These are phyloP conservation scores for Eucalyptus decipiens DNA, from an alignment of 345 rosid genomes.

Conservation along the genomic window DNA sequence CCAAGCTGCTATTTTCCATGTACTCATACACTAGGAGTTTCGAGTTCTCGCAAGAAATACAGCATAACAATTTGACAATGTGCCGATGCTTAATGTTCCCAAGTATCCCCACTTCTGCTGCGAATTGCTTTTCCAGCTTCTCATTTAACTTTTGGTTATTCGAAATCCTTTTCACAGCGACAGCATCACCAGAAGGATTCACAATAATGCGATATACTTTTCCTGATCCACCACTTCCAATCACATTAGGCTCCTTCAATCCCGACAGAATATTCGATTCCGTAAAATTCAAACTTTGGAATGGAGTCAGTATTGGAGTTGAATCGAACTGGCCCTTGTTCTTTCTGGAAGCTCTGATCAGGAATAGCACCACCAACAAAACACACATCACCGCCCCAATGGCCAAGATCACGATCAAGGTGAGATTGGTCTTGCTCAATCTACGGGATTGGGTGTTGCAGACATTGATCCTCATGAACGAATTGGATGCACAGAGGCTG, in stretches of 20 bases:
- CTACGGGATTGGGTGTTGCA: conserved; percentile 2
- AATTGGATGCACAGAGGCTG: conserved; percentile 17
- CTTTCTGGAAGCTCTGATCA: not conserved
- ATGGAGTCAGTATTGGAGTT: conserved; percentile 24
- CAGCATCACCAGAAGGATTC: conserved; percentile 1
- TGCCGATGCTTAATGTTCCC: conserved; percentile 39
- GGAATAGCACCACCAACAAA: not conserved
- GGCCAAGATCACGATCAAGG: not conserved
- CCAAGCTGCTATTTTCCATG: not conserved
- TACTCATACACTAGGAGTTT: conserved; percentile 37
- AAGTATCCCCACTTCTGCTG: conserved; percentile 37
- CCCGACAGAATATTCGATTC: conserved; percentile 15
- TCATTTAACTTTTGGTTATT: conserved; percentile 14
- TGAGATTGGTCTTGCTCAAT: not conserved
- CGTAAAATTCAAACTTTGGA: conserved; percentile 34
- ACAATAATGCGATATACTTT: conserved; percentile 29
- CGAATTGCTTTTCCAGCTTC: conserved; percentile 33
- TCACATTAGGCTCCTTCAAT: conserved; percentile 27
- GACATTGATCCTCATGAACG: not conserved
- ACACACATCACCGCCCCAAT: not conserved
- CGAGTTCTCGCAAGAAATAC: conserved; percentile 32
- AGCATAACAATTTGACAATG: conserved; percentile 46
- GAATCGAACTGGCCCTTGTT: not conserved
- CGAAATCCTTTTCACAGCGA: conserved; percentile 55
- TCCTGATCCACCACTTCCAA: conserved; percentile 62